A percentile compares a stretch with the other conserved stretches of the same genome.
Conservation (phyloP, 805 yeast genomes). For the Candida tallmaniae region DNA sequence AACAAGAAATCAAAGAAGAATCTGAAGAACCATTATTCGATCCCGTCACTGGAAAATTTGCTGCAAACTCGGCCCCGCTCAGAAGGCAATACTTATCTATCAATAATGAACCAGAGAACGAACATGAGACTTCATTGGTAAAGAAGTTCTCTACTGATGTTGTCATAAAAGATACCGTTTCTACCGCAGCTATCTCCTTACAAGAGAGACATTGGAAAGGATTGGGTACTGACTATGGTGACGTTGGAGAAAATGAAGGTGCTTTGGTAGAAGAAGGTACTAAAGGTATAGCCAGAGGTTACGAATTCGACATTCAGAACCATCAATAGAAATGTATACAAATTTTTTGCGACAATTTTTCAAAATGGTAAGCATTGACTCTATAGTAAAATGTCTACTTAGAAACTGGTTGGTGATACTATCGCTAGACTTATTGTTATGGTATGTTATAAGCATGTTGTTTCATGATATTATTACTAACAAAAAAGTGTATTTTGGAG, state of each 20-base stretch:
- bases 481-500: too few species aligned
- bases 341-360: too few species aligned
- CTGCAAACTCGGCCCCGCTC: constrained; percentile 70
- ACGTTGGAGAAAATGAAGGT: constrained; percentile 49
- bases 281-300: constrained; percentile 87
- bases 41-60: constrained; percentile 78
- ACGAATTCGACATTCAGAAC: constrained; percentile 34
- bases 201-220: constrained; percentile 85
- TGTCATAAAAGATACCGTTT: constrained; percentile 70
- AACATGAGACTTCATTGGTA: constrained; percentile 39
- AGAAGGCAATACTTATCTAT: constrained; percentile 58
- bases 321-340: too few species aligned
- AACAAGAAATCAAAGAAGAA: constrained; percentile 14
- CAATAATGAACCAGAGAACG: constrained; percentile 11
- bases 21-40: constrained; percentile 71
- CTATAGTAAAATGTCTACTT: too few species aligned
- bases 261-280: constrained; percentile 81
- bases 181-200: constrained; percentile 79
- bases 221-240: constrained; percentile 73
- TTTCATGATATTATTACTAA: too few species aligned
- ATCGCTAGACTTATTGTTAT: too few species aligned
- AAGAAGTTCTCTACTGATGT: constrained; percentile 55
- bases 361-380: too few species aligned
- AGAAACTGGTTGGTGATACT: too few species aligned
- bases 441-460: too few species aligned